phyloP scores from a whole-genome alignment of 1,139 yeast genomes.

The Schwanniomyces etchellsii region DNA sequence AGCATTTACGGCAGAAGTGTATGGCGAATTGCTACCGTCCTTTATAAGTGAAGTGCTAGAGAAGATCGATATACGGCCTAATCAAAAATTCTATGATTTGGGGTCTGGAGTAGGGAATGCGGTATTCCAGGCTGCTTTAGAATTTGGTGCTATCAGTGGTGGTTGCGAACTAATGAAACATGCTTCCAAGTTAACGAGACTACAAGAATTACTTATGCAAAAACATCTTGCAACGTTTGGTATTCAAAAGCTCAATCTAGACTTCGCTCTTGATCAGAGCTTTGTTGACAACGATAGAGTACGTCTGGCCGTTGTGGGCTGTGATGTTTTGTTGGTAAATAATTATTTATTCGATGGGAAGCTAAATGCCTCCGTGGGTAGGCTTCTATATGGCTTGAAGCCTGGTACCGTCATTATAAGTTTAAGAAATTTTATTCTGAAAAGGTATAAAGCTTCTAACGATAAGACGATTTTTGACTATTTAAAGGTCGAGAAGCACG shows the following conservation, averaged over 20 bases:
- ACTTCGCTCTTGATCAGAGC: slow-evolving; percentile 61
- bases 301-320: slow-evolving; percentile 45
- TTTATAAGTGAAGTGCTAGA: slow-evolving; percentile 66
- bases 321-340: slow-evolving; percentile 73
- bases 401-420: slow-evolving; percentile 78
- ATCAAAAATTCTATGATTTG: slow-evolving; percentile 66
- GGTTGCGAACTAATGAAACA: slow-evolving; percentile 89
- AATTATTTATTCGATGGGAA: slow-evolving; percentile 78
- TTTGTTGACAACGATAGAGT: slow-evolving; percentile 65
- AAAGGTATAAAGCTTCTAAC: slow-evolving; percentile 47
- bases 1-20: slow-evolving; percentile 87
- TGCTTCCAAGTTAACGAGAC: slow-evolving; percentile 63
- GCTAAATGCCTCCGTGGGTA: slow-evolving; percentile 64
- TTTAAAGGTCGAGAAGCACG: slow-evolving; percentile 57
- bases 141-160: slow-evolving; percentile 76
- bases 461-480: slow-evolving; percentile 59
- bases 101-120: slow-evolving; percentile 97
- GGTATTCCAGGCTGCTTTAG: slow-evolving; percentile 82
- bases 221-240: slow-evolving; percentile 63
- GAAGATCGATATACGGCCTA: slow-evolving; percentile 52
- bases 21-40: slow-evolving; percentile 83
- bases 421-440: slow-evolving; percentile 66
- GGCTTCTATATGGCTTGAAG: slow-evolving; percentile 54
- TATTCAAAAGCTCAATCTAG: slow-evolving; percentile 47
- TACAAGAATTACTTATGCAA: slow-evolving; percentile 54